Base-by-base conservation (phyloP, 2,329 filamentous ascomycete species). In the Neofusicoccum cordaticola region DNA sequence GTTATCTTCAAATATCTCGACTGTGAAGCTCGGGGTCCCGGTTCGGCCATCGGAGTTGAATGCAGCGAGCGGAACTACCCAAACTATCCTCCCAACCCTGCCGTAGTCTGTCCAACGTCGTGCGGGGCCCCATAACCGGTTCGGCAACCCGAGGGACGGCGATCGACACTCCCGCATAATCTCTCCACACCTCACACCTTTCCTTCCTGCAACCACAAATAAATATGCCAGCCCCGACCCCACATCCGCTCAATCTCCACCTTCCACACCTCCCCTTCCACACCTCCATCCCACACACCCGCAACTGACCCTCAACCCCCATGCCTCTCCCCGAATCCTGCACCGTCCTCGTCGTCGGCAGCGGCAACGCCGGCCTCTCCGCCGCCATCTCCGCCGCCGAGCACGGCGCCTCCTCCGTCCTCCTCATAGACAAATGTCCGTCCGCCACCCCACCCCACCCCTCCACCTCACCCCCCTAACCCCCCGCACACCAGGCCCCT, bases 321-420 rank as follows among this genome's bases (percentile, higher is more conserved):
- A 57, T 31, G 37, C 9, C 47, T 2, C 48, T 63, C 15, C 60
- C 60, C 41, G 5, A 19, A 15, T 17, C 3, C 34, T 66, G 52
- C 64, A 73, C 80, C 62, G 72, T 81, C 75, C 66, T 90, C 5
- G 81, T 90, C 6, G 77, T 88, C 37, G 88, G 88, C 19, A 81
- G 83, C 60, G 88, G 88, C 60, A 89, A 89, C 69, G 88, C 88
- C 15, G 88, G 87, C 13, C 86, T 89, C 74, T 82, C 79, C 11
- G 83, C 87, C 2, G 87, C 87, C 8, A 78, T 84, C 7, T 83
- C 86, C 0, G 86, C 87, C 2, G 79, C 80, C 1, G 74, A 87
- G 12, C 17, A 22, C 19, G 34, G 27, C 8, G 31, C 58, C 34
- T 66, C 69, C 77, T 57, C 35, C 34, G 82, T 89, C 3, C 70